Evolutionary conservation across 2,329 filamentous ascomycete genomes (phyloP).

Genomic region (Neonectria punicea): DNA sequence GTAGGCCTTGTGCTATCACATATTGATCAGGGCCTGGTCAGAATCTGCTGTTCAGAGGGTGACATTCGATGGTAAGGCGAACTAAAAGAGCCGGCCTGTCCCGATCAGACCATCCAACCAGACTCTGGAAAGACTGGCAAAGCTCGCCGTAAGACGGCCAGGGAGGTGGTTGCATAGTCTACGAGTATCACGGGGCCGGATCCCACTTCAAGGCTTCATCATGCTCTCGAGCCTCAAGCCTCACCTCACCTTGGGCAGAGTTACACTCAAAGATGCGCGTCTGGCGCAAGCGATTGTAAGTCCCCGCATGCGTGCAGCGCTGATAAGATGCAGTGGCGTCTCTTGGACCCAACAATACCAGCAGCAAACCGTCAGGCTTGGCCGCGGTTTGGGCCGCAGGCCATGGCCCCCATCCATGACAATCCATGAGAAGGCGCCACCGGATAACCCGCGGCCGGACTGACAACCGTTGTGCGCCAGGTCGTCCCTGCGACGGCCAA

Average conservation of each 20-base stretch:
- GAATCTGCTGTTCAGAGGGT: constrained; percentile 16
- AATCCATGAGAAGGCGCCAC: constrained; percentile 29
- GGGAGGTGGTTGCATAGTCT: constrained; percentile 5
- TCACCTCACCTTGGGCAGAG: constrained; percentile 6
- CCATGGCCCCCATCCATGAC: constrained; percentile 4
- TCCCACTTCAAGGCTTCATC: constrained; percentile 11
- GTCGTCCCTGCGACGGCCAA: constrained; percentile 27
- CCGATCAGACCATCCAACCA: constrained; percentile 21
- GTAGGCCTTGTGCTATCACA: not conserved
- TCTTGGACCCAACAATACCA: constrained; percentile 21
- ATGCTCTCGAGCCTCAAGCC: not conserved
- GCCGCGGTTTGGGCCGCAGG: constrained; percentile 41
- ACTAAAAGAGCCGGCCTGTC: constrained; percentile 4
- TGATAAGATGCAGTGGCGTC: constrained; percentile 35
- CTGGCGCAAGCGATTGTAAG: constrained; percentile 22
- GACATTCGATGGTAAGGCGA: constrained; percentile 11
- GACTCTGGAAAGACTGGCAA: constrained; percentile 2
- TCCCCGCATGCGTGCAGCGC: constrained; percentile 18
- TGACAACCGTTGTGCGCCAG: constrained; percentile 26
- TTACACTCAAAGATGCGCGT: constrained; percentile 24
- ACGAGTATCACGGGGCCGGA: constrained; percentile 2
- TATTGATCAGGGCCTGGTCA: constrained; percentile 1
- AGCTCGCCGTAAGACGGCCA: constrained; percentile 8
- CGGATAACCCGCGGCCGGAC: constrained; percentile 32
- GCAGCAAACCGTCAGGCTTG: constrained; percentile 31